Percentiles rank a stretch among this genome's conserved stretches.
Conservation (phyloP, 495 filamentous ascomycete species). For the Xylaria venustula region DNA sequence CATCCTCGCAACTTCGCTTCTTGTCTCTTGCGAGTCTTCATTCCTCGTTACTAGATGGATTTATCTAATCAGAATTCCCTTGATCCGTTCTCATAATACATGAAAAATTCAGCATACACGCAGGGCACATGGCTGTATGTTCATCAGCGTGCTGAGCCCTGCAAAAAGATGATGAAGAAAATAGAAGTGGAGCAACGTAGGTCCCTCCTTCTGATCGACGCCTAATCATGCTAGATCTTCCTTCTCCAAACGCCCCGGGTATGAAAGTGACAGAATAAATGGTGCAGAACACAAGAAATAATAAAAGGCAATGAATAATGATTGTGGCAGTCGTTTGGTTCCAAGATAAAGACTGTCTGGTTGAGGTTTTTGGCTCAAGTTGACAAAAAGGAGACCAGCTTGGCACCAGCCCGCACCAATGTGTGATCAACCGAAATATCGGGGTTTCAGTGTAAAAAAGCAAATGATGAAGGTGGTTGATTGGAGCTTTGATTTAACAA, state of each 20-base stretch:
- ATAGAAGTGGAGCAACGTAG: constrained; percentile 17
- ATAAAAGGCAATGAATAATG: not conserved
- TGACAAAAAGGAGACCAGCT: not conserved
- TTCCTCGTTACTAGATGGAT: constrained; percentile 1
- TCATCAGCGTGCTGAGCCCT: not conserved
- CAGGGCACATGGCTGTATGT: not conserved
- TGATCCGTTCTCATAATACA: not conserved
- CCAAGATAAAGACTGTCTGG: not conserved
- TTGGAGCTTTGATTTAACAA: too few species aligned
- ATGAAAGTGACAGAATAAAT: constrained; percentile 19
- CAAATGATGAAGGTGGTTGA: not conserved
- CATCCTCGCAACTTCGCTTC: not conserved
- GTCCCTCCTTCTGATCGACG: constrained; percentile 29
- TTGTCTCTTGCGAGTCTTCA: constrained; percentile 4
- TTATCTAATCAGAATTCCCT: not conserved
- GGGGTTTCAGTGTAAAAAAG: not conserved
- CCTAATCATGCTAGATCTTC: constrained; percentile 28
- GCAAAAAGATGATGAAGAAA: constrained; percentile 14
- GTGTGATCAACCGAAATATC: not conserved
- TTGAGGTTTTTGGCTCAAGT: not conserved
- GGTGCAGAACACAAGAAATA: not conserved
- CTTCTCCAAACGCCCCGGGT: constrained; percentile 17
- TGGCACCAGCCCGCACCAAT: not conserved
- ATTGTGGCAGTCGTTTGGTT: not conserved
- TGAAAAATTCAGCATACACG: constrained; percentile 3